Evolutionary conservation across 2,329 filamentous ascomycete genomes (phyloP), one percentile per base, ranked within the genome.

Genomic region (Sclerotinia trifoliorum): DNA sequence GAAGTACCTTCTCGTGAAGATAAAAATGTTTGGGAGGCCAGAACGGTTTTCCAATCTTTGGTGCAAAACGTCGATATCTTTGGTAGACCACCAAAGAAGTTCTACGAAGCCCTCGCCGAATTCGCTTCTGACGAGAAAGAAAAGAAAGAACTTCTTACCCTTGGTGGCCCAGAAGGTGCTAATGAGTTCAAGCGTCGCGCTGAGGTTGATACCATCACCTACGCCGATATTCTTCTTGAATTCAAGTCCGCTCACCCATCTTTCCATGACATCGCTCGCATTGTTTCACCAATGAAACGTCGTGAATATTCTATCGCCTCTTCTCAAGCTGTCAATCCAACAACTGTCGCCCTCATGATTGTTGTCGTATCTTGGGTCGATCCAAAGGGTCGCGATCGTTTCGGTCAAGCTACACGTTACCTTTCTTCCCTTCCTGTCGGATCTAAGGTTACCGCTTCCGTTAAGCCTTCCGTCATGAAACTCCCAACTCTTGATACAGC

Each of bases 391-490:
- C 92, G 94, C 77, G 90, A 91, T 75, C 93, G 95, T 74, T 94
- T 92, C 78, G 95, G 95, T 66, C 93, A 97, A 79, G 94, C 95
- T 10, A 97, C 94, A 15, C 90, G 90, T 73, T 99, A 96, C 83
- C 88, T 99, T 72, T 90, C 90, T 80, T 79, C 83, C 39, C 89
- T 99, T 48, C 84, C 85, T 17, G 83, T 92, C 17, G 95, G 95
- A 64, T 83, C 91, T 49, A 83, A 90, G 46, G 88, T 99, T 71
- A 97, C 94, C 3, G 95, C 93, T 69, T 96, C 92, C 46, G 93
- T 99, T 79, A 99, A 99, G 84, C 93, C 95, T 0, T 97, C 93
- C 32, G 95, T 98, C 73, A 99, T 99, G 95, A 99, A 98, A 83
- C 86, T 99, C n/a, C 95, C 95, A 6, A 81, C 86, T 70, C 90